A percentile compares a stretch with the other conserved stretches of the same genome.
These are phyloP conservation scores for Plasmodium vivax DNA, from an alignment of 169 alveolate genomes.

Conservation along the genomic window DNA sequence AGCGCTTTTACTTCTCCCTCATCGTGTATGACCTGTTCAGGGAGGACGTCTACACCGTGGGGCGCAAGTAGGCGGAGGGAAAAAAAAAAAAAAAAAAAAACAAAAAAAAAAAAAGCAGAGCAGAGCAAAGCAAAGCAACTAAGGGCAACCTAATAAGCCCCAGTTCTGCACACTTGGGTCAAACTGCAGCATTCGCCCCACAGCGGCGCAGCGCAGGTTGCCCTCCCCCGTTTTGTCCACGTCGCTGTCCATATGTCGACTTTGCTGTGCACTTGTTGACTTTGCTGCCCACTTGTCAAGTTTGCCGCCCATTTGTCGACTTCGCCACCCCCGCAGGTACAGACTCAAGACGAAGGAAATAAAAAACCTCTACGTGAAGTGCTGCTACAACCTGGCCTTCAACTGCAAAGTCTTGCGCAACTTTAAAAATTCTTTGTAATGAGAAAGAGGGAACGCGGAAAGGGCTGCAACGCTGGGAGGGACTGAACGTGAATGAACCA, in stretches of 20 bases:
- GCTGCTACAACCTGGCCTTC: constrained; percentile 39
- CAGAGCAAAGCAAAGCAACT: too few relatives aligned
- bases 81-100: background rate
- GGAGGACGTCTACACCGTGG: constrained; percentile 28
- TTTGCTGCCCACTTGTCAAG: too few relatives aligned
- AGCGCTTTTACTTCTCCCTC: constrained; percentile 50
- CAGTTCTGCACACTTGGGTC: background rate
- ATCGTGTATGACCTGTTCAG: constrained; percentile 47
- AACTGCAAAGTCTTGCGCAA: constrained; percentile 24
- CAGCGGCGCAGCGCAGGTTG: background rate
- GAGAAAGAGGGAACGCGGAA: constrained; percentile 1
- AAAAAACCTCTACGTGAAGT: constrained; percentile 7
- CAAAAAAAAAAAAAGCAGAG: too few relatives aligned
- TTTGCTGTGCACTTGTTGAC: too few relatives aligned
- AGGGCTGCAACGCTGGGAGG: background rate
- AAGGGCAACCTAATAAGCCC: background rate
- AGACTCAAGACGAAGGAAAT: constrained; percentile 32
- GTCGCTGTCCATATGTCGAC: background rate
- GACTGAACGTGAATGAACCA: background rate
- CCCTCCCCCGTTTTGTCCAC: background rate
- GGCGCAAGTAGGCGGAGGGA: constrained; percentile 8
- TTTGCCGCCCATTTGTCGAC: background rate
- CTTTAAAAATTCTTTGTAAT: constrained; percentile 62
- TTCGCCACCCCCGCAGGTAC: constrained; percentile 32
- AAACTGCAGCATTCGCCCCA: background rate